Base-by-base conservation (phyloP, 306 rosid genomes). In the Gillenia trifoliata region DNA sequence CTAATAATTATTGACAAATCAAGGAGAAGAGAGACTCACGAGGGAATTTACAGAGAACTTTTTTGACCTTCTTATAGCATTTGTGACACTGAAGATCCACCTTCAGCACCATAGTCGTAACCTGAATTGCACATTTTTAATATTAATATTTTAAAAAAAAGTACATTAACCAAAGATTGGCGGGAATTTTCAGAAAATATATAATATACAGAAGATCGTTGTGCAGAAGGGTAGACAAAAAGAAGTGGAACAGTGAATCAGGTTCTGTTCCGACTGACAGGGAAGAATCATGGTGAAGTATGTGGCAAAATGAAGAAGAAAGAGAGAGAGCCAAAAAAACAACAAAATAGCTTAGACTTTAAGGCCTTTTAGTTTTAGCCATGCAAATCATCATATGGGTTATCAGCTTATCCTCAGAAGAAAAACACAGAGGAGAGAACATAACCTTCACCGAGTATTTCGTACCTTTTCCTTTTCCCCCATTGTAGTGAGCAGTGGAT, bases 51-150 rank as follows among this genome's bases (percentile, higher is more conserved):
- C 83, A 20, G 38, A 93, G 97, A 61, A 89, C 72, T 75, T 82
- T 93, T 85, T 91, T 93, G 57, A 93, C 89, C 86, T 91, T 93
- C 81, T 82, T 93, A 70, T 64, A 83, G 84, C 98, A 93, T 68
- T 84, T 84, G 1, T 26, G 5, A 71, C 98, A 93, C 38, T 86
- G 86, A 79, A 91, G 90, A 54, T 93, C 91, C 68, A 88, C 98
- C 83, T 85, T 82, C 52, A 93, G 87, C 72, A 77, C 76, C 98
- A 91, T 91, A 56, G 13, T 2, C 6, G 88, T 83, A 28, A 67
- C 85, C 89, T 91, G 76, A 9, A 40, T 2, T 2, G 13, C 8
- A 34, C 34, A 55, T 55, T 9, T 55, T n/a, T 23, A 55, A 54
- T n/a, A 55, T 22, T 22, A 55, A 55, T 10, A 11, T n/a, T n/a